Percentiles rank a stretch among this genome's conserved stretches.
Conservation (phyloP, 441 rosid species). For the Gossypium gossypioides region DNA sequence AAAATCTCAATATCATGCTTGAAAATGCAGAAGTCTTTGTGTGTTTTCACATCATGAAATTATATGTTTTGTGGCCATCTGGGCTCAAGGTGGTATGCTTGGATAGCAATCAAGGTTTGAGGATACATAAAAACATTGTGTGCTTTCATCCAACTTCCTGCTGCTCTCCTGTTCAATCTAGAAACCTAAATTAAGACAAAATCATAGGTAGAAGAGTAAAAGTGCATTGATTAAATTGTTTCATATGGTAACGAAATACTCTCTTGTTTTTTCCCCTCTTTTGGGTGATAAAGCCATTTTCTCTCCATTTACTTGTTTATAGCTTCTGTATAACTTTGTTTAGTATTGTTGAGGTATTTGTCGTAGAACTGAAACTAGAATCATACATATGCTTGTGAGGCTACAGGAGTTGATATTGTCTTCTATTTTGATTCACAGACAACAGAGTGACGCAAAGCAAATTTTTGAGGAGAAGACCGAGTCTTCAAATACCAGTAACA, state of each 20-base stretch:
- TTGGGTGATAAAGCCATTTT: too few relatives aligned
- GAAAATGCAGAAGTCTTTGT: background rate
- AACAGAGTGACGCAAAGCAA: conserved; percentile 70
- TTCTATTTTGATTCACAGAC: conserved; percentile 33
- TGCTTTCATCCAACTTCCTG: background rate
- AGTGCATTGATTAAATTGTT: too few relatives aligned
- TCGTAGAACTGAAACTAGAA: too few relatives aligned
- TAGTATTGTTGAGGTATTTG: too few relatives aligned
- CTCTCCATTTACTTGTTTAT: too few relatives aligned
- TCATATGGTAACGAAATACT: too few relatives aligned
- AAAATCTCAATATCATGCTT: background rate
- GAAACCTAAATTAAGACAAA: too few relatives aligned
- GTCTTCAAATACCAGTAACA: conserved; percentile 35
- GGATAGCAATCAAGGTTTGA: background rate
- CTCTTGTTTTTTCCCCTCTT: too few relatives aligned
- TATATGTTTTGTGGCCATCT: too few relatives aligned
- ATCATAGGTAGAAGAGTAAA: too few relatives aligned
- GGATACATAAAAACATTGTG: background rate
- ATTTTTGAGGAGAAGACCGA: conserved; percentile 61
- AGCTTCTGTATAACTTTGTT: too few relatives aligned
- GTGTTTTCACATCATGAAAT: background rate
- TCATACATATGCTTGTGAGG: background rate
- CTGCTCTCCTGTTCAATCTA: background rate
- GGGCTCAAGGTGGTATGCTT: too few relatives aligned
- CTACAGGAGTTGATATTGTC: background rate